A percentile compares a stretch with the other conserved stretches of the same genome.
Conservation (phyloP, 495 filamentous ascomycete species). For the Aspergillus wentii region DNA sequence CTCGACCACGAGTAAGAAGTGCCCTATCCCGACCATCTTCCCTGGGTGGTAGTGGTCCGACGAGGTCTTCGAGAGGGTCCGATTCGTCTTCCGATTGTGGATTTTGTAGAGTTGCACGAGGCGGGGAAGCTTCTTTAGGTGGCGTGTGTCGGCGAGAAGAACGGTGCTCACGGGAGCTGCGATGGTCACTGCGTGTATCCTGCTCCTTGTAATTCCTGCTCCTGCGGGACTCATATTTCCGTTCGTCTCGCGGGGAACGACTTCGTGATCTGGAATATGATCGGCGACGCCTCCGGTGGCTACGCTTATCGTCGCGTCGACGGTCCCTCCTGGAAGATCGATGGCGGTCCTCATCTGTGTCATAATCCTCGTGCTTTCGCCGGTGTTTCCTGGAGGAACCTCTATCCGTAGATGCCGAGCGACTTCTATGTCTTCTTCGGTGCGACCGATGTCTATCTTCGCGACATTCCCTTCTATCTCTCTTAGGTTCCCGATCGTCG, state of each 20-base stretch:
- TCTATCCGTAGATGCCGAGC: conserved; percentile 23
- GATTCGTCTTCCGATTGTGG: conserved; percentile 45
- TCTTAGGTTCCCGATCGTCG: conserved; percentile 10
- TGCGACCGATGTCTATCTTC: conserved; percentile 16
- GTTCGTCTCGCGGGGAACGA: conserved; percentile 24
- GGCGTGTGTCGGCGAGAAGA: conserved; percentile 4
- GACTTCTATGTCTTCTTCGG: conserved; percentile 24
- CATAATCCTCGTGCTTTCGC: conserved; percentile 15
- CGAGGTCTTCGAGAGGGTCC: conserved; percentile 71
- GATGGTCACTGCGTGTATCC: conserved; percentile 1
- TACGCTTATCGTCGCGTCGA: conserved; percentile 11
- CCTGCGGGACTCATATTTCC: conserved; percentile 13
- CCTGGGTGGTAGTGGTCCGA: conserved; percentile 71
- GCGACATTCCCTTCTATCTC: conserved; percentile 11
- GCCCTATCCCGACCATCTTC: conserved; percentile 21
- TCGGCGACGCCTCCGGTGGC: conserved; percentile 12
- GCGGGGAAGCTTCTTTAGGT: not conserved
- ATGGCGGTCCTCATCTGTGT: conserved; percentile 14
- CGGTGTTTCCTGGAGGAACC: conserved; percentile 26
- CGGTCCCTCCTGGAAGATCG: conserved; percentile 16
- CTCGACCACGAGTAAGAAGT: conserved; percentile 71
- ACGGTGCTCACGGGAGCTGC: conserved; percentile 8
- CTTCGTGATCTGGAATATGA: conserved; percentile 32
- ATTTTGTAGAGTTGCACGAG: not conserved
- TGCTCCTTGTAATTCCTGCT: conserved; percentile 8